Evolutionary conservation across 2,329 filamentous ascomycete species (phyloP).

Genomic region (Claviceps humidiphila): DNA sequence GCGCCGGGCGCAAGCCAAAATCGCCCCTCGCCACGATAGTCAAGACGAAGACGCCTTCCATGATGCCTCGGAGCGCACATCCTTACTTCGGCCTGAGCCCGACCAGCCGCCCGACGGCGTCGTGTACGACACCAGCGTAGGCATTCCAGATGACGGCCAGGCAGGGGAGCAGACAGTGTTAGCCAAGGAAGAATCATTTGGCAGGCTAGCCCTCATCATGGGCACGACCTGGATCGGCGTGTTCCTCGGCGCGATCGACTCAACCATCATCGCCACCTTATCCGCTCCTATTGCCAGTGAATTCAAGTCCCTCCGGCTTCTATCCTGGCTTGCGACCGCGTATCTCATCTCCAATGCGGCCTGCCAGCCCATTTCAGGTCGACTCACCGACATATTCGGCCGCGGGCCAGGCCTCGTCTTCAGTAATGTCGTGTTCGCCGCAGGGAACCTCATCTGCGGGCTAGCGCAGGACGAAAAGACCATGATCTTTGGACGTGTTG

Average conservation of each 20-base stretch:
- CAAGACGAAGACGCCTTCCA: background rate
- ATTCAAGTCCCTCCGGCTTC: constrained; percentile 65
- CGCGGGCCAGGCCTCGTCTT: constrained; percentile 66
- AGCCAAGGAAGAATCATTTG: constrained; percentile 33
- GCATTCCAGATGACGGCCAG: background rate
- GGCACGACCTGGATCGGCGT: constrained; percentile 45
- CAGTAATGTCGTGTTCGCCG: constrained; percentile 67
- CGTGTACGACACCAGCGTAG: background rate
- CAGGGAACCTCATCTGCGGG: constrained; percentile 72
- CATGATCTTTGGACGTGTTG: constrained; percentile 66
- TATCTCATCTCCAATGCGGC: constrained; percentile 84
- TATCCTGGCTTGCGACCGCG: constrained; percentile 79
- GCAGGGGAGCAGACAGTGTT: constrained; percentile 32
- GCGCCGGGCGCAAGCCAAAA: background rate
- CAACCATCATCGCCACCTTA: constrained; percentile 75
- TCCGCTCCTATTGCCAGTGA: constrained; percentile 71
- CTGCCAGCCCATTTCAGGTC: constrained; percentile 71
- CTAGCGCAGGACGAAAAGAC: constrained; percentile 49
- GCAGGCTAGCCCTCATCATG: constrained; percentile 40
- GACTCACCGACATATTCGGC: constrained; percentile 79
- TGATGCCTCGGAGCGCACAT: constrained; percentile 1
- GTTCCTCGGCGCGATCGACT: constrained; percentile 54
- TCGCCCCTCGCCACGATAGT: background rate
- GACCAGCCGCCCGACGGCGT: background rate
- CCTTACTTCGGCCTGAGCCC: constrained; percentile 4